phyloP scores from a whole-genome alignment of 192 early-diverging fungal species.

The Umbelopsis ramanniana region DNA sequence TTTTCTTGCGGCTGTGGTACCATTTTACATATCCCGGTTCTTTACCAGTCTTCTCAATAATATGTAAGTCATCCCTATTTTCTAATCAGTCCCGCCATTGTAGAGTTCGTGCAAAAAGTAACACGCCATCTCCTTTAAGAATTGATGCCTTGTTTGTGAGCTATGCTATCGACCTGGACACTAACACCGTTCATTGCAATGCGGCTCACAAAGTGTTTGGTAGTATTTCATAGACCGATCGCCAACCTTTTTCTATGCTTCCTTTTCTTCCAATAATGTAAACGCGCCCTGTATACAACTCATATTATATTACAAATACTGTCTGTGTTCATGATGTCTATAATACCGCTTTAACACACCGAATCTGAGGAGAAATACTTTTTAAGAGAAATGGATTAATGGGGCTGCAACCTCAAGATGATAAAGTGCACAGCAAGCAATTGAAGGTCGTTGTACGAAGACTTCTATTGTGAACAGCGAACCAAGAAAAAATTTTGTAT shows the following conservation, averaged over 20 bases:
- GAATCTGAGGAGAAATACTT: too few species aligned
- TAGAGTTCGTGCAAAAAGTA: not conserved
- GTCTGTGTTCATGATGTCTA: too few species aligned
- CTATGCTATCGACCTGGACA: constrained; percentile 81
- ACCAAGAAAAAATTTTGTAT: not conserved
- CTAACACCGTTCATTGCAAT: constrained; percentile 53
- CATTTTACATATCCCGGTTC: constrained; percentile 69
- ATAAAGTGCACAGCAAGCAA: too few species aligned
- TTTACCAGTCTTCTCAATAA: constrained; percentile 73
- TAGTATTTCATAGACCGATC: constrained; percentile 31
- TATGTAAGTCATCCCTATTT: constrained; percentile 57
- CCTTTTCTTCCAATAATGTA: not conserved
- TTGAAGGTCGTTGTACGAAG: too few species aligned
- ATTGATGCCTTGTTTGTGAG: constrained; percentile 81
- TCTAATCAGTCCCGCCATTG: too few species aligned
- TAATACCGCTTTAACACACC: too few species aligned
- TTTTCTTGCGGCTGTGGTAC: constrained; percentile 58
- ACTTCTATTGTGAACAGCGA: too few species aligned
- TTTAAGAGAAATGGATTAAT: too few species aligned
- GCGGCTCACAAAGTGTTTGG: constrained; percentile 58
- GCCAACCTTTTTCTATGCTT: not conserved
- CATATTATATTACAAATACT: not conserved
- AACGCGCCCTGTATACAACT: not conserved
- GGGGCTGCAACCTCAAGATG: too few species aligned
- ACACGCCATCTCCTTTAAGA: constrained; percentile 40